Percentiles rank a stretch among this genome's conserved stretches.
These are phyloP conservation scores for Venturia aucupariae DNA, from an alignment of 2,329 filamentous ascomycete species.

Conservation along the genomic window DNA sequence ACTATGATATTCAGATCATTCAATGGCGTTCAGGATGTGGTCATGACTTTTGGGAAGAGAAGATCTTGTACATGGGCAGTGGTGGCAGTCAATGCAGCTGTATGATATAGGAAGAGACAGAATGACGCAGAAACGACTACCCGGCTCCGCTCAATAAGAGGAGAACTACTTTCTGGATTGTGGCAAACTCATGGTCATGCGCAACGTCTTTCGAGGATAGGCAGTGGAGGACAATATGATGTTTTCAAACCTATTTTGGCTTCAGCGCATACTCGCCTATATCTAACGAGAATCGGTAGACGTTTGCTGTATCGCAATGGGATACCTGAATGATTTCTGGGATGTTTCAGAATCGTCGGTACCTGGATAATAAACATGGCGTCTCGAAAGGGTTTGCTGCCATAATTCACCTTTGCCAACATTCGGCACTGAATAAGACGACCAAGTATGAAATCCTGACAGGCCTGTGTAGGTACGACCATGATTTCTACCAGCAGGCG, in stretches of 20 bases:
- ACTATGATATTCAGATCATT: neutral
- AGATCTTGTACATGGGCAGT: neutral
- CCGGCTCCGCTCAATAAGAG: neutral
- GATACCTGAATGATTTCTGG: no score
- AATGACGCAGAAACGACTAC: neutral
- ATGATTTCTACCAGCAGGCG: no score
- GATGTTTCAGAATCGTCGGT: no score
- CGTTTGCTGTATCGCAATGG: no score
- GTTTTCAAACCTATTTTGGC: neutral
- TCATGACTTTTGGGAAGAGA: neutral
- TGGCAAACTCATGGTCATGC: neutral
- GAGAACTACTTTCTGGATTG: neutral
- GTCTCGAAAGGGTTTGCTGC: no score
- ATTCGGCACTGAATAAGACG: no score
- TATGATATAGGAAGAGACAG: neutral
- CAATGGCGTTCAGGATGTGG: neutral
- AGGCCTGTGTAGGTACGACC: no score
- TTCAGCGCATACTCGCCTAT: neutral
- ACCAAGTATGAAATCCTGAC: no score
- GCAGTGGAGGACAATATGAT: neutral
- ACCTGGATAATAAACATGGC: no score
- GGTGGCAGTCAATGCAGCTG: neutral
- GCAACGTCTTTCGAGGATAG: neutral
- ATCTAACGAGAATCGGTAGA: neutral
- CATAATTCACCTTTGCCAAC: no score